These are phyloP conservation scores for Globisporangium uncinulatum DNA, from an alignment of 352 stramenopile genomes.

Conservation along the genomic window DNA sequence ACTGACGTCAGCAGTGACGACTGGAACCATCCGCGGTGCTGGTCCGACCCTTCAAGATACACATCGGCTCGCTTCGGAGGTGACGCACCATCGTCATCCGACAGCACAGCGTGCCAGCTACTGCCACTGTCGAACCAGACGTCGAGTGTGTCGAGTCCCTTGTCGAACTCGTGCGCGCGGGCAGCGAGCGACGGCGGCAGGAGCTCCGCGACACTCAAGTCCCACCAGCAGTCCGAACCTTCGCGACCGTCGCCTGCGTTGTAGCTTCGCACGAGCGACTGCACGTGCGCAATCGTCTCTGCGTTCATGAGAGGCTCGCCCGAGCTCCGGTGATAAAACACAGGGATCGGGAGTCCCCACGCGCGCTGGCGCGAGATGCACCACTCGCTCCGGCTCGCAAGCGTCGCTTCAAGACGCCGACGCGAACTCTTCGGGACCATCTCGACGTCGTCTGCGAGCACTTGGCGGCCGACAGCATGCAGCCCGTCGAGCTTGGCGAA, in stretches of 20 bases:
- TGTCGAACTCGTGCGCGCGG: slow-evolving; percentile 88
- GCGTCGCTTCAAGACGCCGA: slow-evolving; percentile 81
- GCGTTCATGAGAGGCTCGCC: slow-evolving; percentile 89
- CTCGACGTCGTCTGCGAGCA: slow-evolving; percentile 70
- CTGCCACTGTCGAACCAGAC: slow-evolving; percentile 98
- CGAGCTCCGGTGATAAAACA: slow-evolving; percentile 94
- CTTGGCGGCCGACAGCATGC: slow-evolving; percentile 63
- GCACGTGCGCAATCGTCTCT: slow-evolving; percentile 88
- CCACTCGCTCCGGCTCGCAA: slow-evolving; percentile 93
- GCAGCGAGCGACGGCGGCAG: slow-evolving; percentile 50
- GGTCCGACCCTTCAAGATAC: slow-evolving; percentile 97
- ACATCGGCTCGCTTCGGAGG: slow-evolving; percentile 88
- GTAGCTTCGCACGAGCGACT: slow-evolving; percentile 48
- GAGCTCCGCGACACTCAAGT: slow-evolving; percentile 73
- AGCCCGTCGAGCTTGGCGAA: slow-evolving; percentile 96
- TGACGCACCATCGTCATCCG: slow-evolving; percentile 30
- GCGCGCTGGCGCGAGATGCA: slow-evolving; percentile 98
- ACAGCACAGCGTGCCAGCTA: slow-evolving; percentile 65
- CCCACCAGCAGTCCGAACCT: slow-evolving; percentile 96
- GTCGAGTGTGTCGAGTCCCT: slow-evolving; percentile 97
- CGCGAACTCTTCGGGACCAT: slow-evolving; percentile 89
- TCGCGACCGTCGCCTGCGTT: slow-evolving; percentile 51
- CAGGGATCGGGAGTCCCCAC: slow-evolving; percentile 98
- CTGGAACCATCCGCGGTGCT: slow-evolving; percentile 99
- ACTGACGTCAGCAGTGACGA: slow-evolving; percentile 94